These are phyloP conservation scores for Rhizophagus sp. DNA, from an alignment of 192 early-diverging fungal genomes.

Conservation along the genomic window DNA sequence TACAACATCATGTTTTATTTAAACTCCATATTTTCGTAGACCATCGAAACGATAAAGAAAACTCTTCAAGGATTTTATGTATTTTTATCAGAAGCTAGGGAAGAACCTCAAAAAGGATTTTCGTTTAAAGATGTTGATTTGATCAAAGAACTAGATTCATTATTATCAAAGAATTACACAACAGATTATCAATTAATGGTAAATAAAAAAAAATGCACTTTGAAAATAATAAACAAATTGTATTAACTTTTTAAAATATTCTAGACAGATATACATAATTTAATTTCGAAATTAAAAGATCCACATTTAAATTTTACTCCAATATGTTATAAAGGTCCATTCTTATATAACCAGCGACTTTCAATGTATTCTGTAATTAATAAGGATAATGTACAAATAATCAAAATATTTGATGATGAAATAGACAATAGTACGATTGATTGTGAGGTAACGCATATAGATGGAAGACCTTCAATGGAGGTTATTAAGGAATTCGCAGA, in stretches of 20 bases:
- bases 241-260: no score
- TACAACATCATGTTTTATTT: no score
- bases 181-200: constrained; percentile 1
- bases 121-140: background rate
- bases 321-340: background rate
- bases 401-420: constrained; percentile 6
- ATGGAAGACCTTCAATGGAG: background rate
- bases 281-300: background rate
- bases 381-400: background rate
- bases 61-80: background rate
- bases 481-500: constrained; percentile 1
- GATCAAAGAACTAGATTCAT: background rate
- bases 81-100: background rate
- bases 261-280: background rate
- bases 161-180: background rate
- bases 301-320: background rate
- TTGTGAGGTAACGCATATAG: constrained; percentile 5
- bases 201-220: background rate
- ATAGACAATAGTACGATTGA: background rate
- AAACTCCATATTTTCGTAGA: background rate
- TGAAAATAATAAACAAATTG: no score
- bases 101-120: background rate
- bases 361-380: background rate
- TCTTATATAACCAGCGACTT: background rate
- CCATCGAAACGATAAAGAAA: background rate